Percentiles rank a stretch among this genome's conserved stretches.
Conservation (phyloP, 2,329 filamentous ascomycete genomes). For the Diplocarpon rosae region DNA sequence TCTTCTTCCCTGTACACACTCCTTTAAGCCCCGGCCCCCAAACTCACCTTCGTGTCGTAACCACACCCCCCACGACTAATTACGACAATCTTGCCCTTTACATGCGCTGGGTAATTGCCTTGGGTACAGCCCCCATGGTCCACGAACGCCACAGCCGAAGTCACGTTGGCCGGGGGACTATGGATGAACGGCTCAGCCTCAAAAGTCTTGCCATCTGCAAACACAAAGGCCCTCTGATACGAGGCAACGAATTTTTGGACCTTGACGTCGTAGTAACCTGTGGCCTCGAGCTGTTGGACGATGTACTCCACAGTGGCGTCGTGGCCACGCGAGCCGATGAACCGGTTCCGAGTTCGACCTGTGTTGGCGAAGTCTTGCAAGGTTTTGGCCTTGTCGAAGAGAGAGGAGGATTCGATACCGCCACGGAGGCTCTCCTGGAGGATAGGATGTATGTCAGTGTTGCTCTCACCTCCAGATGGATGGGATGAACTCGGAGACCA, state of each 20-base stretch:
- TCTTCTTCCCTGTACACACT: too few relatives aligned
- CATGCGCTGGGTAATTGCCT: too few relatives aligned
- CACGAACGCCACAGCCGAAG: too few relatives aligned
- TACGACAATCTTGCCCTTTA: too few relatives aligned
- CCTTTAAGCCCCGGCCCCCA: too few relatives aligned
- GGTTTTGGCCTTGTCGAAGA: conserved; percentile 10
- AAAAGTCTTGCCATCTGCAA: conserved; percentile 6
- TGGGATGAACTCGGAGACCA: too few relatives aligned
- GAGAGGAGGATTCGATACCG: conserved; percentile 7
- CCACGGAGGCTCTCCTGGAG: conserved; percentile 13
- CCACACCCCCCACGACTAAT: too few relatives aligned
- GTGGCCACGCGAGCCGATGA: conserved; percentile 16
- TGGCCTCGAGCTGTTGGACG: conserved; percentile 18
- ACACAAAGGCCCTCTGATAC: conserved; percentile 2
- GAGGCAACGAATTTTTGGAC: conserved; percentile 11
- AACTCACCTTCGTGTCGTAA: too few relatives aligned
- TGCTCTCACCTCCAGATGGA: too few relatives aligned
- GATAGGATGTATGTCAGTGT: background rate
- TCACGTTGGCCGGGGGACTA: conserved; percentile 2
- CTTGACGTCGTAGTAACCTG: conserved; percentile 15
- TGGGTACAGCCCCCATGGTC: too few relatives aligned
- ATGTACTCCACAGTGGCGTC: conserved; percentile 37
- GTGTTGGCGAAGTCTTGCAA: conserved; percentile 13
- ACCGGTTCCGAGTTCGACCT: too few relatives aligned
- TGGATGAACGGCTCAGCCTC: conserved; percentile 9